A percentile compares a stretch with the other conserved stretches of the same genome.
Conservation (phyloP, 768 basidiomycete genomes). For the Russula sp. region DNA sequence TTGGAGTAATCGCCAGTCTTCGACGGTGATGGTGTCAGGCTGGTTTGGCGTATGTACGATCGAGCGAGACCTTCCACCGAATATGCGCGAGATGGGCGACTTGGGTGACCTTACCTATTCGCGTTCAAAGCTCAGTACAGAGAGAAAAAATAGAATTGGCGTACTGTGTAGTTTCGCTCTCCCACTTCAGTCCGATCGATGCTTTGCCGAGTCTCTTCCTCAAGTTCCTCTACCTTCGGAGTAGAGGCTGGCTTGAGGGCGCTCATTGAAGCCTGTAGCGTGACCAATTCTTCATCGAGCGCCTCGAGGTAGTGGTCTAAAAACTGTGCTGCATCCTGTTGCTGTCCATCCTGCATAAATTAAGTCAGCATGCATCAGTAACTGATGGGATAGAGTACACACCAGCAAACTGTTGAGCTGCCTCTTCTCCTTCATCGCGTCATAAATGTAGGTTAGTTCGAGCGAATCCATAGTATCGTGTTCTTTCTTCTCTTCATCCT, state of each 20-base stretch:
- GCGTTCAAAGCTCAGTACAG: conserved; percentile 4
- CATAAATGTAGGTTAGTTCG: conserved; percentile 74
- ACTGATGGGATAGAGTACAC: conserved; percentile 34
- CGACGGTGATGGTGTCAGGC: too few species aligned
- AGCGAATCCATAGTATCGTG: conserved; percentile 37
- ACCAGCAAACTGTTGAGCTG: conserved; percentile 87
- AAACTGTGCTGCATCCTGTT: conserved; percentile 64
- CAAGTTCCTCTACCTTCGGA: background rate
- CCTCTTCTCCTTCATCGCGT: conserved; percentile 79
- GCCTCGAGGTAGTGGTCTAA: background rate
- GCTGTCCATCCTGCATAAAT: conserved; percentile 52
- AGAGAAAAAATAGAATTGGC: conserved; percentile 33
- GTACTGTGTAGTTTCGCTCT: background rate
- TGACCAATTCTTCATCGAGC: background rate
- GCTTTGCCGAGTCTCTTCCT: background rate
- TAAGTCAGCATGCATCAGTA: conserved; percentile 8
- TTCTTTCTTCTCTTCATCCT: conserved; percentile 45
- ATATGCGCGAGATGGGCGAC: conserved; percentile 86
- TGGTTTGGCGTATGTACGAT: conserved; percentile 36
- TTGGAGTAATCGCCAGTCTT: too few species aligned
- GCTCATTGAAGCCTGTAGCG: background rate
- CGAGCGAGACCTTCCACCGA: conserved; percentile 93
- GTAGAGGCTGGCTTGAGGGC: too few species aligned
- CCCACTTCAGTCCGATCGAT: background rate
- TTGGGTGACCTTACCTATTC: conserved; percentile 71